These are phyloP conservation scores for Ehretia macrophylla DNA, from an alignment of 257 asterid species.

Conservation along the genomic window DNA sequence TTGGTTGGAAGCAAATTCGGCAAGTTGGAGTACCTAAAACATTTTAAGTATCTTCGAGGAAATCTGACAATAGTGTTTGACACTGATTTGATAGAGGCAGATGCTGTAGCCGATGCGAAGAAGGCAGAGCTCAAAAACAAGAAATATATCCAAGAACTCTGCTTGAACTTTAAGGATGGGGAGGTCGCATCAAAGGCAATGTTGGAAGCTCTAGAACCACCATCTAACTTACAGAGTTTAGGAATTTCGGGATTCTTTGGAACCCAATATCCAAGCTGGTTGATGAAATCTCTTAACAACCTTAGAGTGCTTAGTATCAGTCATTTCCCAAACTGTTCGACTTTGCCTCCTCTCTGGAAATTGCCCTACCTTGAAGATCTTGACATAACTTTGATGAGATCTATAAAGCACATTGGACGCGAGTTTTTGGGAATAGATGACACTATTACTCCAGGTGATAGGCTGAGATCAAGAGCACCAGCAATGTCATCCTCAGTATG, in stretches of 20 bases:
- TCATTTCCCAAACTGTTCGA: not conserved
- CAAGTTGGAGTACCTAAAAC: slow-evolving; percentile 11
- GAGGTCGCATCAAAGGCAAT: not conserved
- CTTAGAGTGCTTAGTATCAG: slow-evolving; percentile 12
- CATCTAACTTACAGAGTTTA: slow-evolving; percentile 7
- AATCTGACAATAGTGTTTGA: not conserved
- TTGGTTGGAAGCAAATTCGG: not conserved
- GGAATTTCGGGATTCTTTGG: slow-evolving; percentile 3
- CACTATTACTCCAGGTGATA: not conserved
- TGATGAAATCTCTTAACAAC: slow-evolving; percentile 7
- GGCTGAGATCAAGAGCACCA: not conserved
- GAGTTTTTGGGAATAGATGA: slow-evolving; percentile 19
- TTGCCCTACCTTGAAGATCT: slow-evolving; percentile 23
- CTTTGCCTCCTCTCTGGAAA: slow-evolving; percentile 23
- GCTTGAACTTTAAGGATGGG: not conserved
- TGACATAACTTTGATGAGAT: not conserved
- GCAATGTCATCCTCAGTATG: no score
- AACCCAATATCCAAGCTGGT: slow-evolving; percentile 20
- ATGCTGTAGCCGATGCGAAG: not conserved
- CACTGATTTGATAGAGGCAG: not conserved
- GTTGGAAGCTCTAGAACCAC: slow-evolving; percentile 21
- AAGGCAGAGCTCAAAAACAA: slow-evolving; percentile 20
- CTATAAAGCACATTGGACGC: slow-evolving; percentile 15
- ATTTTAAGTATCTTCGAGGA: slow-evolving; percentile 7
- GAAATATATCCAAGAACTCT: slow-evolving; percentile 1